A percentile compares a stretch with the other conserved stretches of the same genome.
phyloP scores from a whole-genome alignment of 164 flowering plant genomes.

The Taxillus chinensis region DNA sequence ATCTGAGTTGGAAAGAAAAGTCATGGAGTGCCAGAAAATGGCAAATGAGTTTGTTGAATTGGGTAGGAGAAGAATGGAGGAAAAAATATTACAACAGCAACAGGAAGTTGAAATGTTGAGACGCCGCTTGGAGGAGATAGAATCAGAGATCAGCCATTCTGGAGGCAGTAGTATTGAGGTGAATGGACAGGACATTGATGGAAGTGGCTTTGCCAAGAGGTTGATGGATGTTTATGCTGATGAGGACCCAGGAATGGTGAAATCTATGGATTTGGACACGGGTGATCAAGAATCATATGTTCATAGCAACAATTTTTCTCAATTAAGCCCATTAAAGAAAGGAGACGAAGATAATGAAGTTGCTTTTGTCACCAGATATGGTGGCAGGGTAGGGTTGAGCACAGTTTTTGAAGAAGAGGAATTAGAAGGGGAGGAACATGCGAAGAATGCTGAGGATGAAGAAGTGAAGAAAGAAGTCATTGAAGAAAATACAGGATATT shows the following conservation, averaged over 20 bases:
- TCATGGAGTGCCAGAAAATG: constrained; percentile 66
- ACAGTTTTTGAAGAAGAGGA: constrained; percentile 88
- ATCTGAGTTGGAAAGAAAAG: constrained; percentile 54
- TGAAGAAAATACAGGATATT: constrained; percentile 46
- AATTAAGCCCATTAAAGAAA: constrained; percentile 3
- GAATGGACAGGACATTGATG: constrained; percentile 23
- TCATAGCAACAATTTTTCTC: constrained; percentile 20
- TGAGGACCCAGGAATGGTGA: constrained; percentile 79
- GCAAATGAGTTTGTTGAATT: constrained; percentile 62
- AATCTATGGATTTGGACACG: constrained; percentile 84
- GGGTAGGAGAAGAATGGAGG: constrained; percentile 82
- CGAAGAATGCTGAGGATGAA: constrained; percentile 28
- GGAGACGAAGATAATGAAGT: constrained; percentile 15
- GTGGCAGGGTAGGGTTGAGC: constrained; percentile 49
- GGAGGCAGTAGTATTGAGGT: constrained; percentile 17
- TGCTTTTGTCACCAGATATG: constrained; percentile 15
- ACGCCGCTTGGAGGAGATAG: constrained; percentile 64
- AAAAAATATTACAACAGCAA: constrained; percentile 68
- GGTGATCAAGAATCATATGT: constrained; percentile 38
- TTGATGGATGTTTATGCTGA: constrained; percentile 42
- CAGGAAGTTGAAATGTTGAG: constrained; percentile 71
- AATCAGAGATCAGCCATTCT: constrained; percentile 41
- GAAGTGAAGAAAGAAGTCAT: constrained; percentile 79
- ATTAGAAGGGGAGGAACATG: constrained; percentile 22
- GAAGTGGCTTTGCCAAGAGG: constrained; percentile 48